phyloP scores from a whole-genome alignment of 768 basidiomycete species.

The Serendipita sp. region DNA sequence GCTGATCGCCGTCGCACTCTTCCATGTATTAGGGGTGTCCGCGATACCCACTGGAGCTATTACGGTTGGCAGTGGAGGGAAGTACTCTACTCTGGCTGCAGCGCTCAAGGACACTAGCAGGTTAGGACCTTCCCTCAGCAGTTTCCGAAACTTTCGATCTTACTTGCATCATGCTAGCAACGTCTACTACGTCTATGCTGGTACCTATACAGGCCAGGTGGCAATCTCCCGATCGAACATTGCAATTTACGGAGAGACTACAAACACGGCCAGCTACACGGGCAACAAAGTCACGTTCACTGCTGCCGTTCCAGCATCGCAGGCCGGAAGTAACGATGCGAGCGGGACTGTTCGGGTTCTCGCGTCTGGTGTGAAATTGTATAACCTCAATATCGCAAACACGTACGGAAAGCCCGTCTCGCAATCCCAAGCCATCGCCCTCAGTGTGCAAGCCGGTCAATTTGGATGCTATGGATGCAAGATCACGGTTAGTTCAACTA shows the following conservation, averaged over 20 bases:
- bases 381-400: constrained; percentile 3
- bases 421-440: constrained; percentile 1
- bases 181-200: constrained; percentile 7
- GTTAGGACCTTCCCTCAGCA: not conserved
- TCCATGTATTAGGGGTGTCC: not conserved
- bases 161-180: not conserved
- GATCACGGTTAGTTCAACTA: not conserved
- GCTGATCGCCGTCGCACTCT: not conserved
- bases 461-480: constrained; percentile 7
- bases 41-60: not conserved
- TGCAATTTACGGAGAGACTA: constrained; percentile 7
- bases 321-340: constrained; percentile 12
- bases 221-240: constrained; percentile 7
- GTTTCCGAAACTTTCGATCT: not conserved
- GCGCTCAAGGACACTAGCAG: constrained; percentile 8
- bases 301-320: constrained; percentile 12
- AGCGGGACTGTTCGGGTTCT: constrained; percentile 13
- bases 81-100: constrained; percentile 4
- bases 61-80: not conserved
- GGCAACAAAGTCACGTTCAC: constrained; percentile 9
- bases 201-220: constrained; percentile 6
- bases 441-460: not conserved
- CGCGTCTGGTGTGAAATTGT: constrained; percentile 9
- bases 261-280: not conserved
- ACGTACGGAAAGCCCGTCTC: constrained; percentile 7